Evolutionary conservation across 805 yeast genomes (phyloP).

Genomic region (Tetrapisispora taiwanensis): DNA sequence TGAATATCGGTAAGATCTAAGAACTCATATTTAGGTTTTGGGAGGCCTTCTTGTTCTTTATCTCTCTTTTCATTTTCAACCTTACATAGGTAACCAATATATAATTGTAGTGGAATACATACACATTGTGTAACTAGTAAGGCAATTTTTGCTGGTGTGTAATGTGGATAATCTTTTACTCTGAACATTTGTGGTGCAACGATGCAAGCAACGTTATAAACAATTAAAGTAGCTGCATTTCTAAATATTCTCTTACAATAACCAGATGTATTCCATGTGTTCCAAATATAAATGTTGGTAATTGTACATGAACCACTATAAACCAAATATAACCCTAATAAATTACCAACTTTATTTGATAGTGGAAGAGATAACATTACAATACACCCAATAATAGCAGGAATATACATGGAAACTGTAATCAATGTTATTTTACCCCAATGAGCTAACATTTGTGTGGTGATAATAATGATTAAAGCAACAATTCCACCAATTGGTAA

Average conservation of each 20-base stretch:
- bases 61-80: slow-evolving; percentile 46
- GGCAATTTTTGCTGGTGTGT: slow-evolving; percentile 48
- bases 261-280: slow-evolving; percentile 52
- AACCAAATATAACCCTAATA: slow-evolving; percentile 40
- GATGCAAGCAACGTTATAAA: slow-evolving; percentile 49
- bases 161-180: slow-evolving; percentile 40
- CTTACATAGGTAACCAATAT: slow-evolving; percentile 35
- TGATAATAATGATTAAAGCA: slow-evolving; percentile 32
- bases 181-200: slow-evolving; percentile 58
- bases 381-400: slow-evolving; percentile 42
- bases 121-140: slow-evolving; percentile 42
- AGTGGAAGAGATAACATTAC: slow-evolving; percentile 33
- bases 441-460: slow-evolving; percentile 31
- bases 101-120: slow-evolving; percentile 34
- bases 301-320: slow-evolving; percentile 50
- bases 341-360: slow-evolving; percentile 35
- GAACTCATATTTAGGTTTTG: slow-evolving; percentile 34
- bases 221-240: slow-evolving; percentile 46
- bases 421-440: slow-evolving; percentile 31
- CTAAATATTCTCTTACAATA: slow-evolving; percentile 47
- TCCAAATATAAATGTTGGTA: slow-evolving; percentile 52
- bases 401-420: slow-evolving; percentile 32
- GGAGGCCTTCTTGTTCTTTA: slow-evolving; percentile 25
- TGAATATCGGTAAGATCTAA: slow-evolving; percentile 51
- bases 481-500: slow-evolving; percentile 49